Percentiles rank a stretch among this genome's conserved stretches.
Conservation (phyloP, 768 basidiomycete species). For the Neoboletus magnificus region DNA sequence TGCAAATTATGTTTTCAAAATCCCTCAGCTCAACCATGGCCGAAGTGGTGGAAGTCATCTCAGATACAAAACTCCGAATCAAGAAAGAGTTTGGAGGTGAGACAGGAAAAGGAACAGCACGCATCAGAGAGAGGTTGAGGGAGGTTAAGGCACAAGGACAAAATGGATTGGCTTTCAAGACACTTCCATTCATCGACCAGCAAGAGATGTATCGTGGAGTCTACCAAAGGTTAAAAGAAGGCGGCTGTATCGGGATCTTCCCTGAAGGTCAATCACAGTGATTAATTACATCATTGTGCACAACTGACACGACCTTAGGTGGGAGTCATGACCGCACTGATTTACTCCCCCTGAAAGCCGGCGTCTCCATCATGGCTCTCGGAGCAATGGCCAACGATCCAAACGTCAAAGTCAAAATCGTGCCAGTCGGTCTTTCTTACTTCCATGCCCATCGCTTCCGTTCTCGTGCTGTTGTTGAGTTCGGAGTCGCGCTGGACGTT, state of each 20-base stretch:
- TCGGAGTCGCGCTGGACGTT: conserved; percentile 89
- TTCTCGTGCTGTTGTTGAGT: conserved; percentile 95
- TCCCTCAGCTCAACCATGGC: conserved; percentile 70
- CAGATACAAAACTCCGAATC: conserved; percentile 78
- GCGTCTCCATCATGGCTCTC: conserved; percentile 96
- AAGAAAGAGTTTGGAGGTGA: conserved; percentile 88
- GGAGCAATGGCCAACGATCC: conserved; percentile 96
- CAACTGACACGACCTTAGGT: conserved; percentile 47
- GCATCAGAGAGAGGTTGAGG: conserved; percentile 62
- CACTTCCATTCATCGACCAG: conserved; percentile 87
- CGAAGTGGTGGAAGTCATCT: conserved; percentile 84
- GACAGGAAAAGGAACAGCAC: conserved; percentile 65
- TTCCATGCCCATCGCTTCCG: conserved; percentile 86
- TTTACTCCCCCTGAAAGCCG: conserved; percentile 93
- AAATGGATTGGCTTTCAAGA: conserved; percentile 74
- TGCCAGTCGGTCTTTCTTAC: conserved; percentile 76
- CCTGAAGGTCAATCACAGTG: conserved; percentile 75
- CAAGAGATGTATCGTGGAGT: conserved; percentile 93
- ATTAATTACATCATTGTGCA: background rate
- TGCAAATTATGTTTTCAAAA: conserved; percentile 87
- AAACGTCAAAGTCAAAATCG: conserved; percentile 83
- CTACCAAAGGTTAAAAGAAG: conserved; percentile 79
- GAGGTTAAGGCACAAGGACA: conserved; percentile 55
- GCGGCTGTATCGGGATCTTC: conserved; percentile 94
- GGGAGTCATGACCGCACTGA: conserved; percentile 98